A percentile compares a stretch with the other conserved stretches of the same genome.
Conservation (phyloP, 305 asterid species). For the Plantago lanceolata region DNA sequence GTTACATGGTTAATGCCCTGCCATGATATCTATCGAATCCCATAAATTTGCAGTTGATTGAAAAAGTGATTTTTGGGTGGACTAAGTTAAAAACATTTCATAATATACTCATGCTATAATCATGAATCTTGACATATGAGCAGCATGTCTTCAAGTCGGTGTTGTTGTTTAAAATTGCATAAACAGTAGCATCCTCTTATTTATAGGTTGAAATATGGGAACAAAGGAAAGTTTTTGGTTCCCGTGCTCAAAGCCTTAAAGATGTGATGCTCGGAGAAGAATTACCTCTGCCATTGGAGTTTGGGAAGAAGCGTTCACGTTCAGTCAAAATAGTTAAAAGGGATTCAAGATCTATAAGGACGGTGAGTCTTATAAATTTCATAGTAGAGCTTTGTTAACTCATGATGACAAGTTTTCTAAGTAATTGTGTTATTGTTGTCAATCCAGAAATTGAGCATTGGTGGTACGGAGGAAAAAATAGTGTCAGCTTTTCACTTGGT, state of each 20-base stretch:
- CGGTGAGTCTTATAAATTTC: conserved; percentile 44
- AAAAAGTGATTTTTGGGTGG: no score
- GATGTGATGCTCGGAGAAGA: conserved; percentile 77
- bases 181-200: conserved; percentile 17
- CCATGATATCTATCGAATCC: no score
- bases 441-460: conserved; percentile 74
- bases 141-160: conserved; percentile 17
- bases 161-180: conserved; percentile 22
- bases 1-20: no score
- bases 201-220: conserved; percentile 85
- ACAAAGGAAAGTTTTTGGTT: conserved; percentile 87
- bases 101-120: neutral
- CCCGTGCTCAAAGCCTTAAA: conserved; percentile 60
- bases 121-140: conserved; percentile 16
- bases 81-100: no score
- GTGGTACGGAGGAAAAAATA: conserved; percentile 79
- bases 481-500: conserved; percentile 76
- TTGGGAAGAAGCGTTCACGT: conserved; percentile 69
- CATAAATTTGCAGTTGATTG: no score
- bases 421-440: conserved; percentile 12
- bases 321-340: conserved; percentile 69
- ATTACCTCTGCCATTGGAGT: conserved; percentile 67
- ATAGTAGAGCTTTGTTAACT: conserved; percentile 23
- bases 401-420: conserved; percentile 4
- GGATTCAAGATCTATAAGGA: conserved; percentile 76